Conservation (phyloP, 2,329 filamentous ascomycete species). For the Myriosclerotinia scirpicola region DNA sequence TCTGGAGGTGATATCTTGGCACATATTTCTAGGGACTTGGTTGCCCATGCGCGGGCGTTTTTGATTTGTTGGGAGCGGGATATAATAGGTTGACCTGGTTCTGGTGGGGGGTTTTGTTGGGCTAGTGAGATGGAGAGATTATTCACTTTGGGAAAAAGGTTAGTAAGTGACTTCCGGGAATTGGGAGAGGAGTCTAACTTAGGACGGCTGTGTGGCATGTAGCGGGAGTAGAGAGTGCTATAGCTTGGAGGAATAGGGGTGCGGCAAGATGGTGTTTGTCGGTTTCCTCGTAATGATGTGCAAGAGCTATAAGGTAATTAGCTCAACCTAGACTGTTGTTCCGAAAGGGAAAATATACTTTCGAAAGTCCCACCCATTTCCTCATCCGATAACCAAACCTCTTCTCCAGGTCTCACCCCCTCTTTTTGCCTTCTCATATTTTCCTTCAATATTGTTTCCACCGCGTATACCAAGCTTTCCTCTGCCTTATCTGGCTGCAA, state of each 20-base stretch:
- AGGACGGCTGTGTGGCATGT: slow-evolving; percentile 78
- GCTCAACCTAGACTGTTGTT: slow-evolving; percentile 15
- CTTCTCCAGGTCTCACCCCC: slow-evolving; percentile 69
- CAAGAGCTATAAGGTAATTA: slow-evolving; percentile 58
- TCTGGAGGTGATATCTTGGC: slow-evolving; percentile 63
- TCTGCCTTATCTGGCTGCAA: slow-evolving; percentile 73
- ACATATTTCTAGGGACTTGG: slow-evolving; percentile 70
- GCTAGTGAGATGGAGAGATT: slow-evolving; percentile 74
- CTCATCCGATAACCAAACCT: slow-evolving; percentile 67
- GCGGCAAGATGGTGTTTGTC: slow-evolving; percentile 78
- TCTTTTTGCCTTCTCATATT: slow-evolving; percentile 56
- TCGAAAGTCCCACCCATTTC: slow-evolving; percentile 75
- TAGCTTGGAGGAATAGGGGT: slow-evolving; percentile 82
- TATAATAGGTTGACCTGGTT: slow-evolving; percentile 44
- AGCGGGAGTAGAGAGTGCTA: slow-evolving; percentile 62
- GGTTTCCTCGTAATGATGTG: slow-evolving; percentile 70
- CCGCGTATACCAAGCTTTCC: slow-evolving; percentile 73
- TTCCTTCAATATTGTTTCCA: slow-evolving; percentile 77
- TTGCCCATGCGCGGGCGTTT: slow-evolving; percentile 74
- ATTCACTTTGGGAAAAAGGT: slow-evolving; percentile 59
- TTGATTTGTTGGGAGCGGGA: slow-evolving; percentile 63
- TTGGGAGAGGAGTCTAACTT: slow-evolving; percentile 51
- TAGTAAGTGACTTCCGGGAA: slow-evolving; percentile 13
- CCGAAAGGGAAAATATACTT: slow-evolving; percentile 44
- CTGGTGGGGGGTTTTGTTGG: slow-evolving; percentile 45